Conservation (phyloP, 1,139 yeast genomes). For the Taphrina communis region DNA sequence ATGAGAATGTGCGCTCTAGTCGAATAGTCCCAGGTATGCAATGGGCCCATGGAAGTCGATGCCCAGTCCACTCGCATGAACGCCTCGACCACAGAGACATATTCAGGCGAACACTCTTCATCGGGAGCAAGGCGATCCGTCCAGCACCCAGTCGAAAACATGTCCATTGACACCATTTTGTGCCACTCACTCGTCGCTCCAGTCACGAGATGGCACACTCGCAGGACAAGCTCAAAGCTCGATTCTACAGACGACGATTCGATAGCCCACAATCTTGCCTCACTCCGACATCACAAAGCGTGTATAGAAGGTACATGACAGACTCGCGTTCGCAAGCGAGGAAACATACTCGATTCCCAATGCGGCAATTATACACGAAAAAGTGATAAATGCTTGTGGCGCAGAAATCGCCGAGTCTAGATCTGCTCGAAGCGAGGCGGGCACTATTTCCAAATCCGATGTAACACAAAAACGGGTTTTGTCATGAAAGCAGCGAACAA, state of each 20-base stretch:
- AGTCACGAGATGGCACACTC: background rate
- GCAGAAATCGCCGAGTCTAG: background rate
- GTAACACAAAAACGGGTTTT: background rate
- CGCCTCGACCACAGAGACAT: slow-evolving; percentile 12
- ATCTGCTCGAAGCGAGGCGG: background rate
- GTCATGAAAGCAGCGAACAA: background rate
- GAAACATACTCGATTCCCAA: background rate
- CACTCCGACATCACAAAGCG: background rate
- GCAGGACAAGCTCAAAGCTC: too few relatives aligned
- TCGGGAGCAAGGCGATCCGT: slow-evolving; percentile 1
- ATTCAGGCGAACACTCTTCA: background rate
- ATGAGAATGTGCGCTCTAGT: background rate
- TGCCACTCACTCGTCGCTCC: background rate
- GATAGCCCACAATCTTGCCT: background rate
- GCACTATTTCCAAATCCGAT: background rate
- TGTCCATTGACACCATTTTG: background rate
- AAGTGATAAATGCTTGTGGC: background rate
- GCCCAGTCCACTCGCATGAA: slow-evolving; percentile 17
- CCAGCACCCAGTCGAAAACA: background rate
- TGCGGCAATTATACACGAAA: background rate
- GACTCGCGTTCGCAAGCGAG: background rate
- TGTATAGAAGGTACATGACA: background rate
- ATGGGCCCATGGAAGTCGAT: slow-evolving; percentile 5
- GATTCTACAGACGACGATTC: too few relatives aligned
- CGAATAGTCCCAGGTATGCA: slow-evolving; percentile 15